Evolutionary conservation across 805 yeast species (phyloP).

Genomic region (Yarrowia sp.): DNA sequence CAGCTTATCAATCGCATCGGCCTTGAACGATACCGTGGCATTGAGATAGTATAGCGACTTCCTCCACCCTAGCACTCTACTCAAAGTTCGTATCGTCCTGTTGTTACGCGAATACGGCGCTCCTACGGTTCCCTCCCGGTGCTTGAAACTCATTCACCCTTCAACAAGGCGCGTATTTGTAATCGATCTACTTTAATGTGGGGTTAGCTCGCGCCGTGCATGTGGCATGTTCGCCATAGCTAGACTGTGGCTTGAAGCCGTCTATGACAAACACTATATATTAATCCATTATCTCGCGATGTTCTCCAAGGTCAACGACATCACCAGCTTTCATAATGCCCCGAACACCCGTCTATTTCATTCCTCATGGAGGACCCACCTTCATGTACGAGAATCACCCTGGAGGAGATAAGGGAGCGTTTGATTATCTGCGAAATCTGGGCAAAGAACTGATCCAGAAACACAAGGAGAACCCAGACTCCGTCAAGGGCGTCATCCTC

Average conservation of each 20-base stretch:
- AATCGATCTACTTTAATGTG: constrained; percentile 26
- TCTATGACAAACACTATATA: constrained; percentile 12
- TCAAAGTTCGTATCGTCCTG: background rate
- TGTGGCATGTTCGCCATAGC: background rate
- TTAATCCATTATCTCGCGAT: background rate
- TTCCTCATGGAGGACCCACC: constrained; percentile 87
- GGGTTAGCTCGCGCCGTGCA: constrained; percentile 37
- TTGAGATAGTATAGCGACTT: background rate
- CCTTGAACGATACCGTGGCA: no score
- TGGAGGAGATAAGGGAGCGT: constrained; percentile 68
- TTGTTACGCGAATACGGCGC: background rate
- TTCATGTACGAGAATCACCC: constrained; percentile 64
- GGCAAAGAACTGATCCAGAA: constrained; percentile 59
- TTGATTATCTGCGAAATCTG: constrained; percentile 55
- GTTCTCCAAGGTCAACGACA: no score
- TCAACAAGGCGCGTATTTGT: background rate
- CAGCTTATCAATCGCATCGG: background rate
- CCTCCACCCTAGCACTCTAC: background rate
- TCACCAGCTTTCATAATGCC: background rate
- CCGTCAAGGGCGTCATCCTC: constrained; percentile 61
- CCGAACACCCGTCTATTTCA: constrained; percentile 65
- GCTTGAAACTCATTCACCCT: background rate
- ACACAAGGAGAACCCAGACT: constrained; percentile 54
- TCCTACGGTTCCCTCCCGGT: no score
- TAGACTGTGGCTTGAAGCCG: constrained; percentile 25